Conservation (phyloP, 1,139 yeast species). For the Saccharomyces hybrid region DNA sequence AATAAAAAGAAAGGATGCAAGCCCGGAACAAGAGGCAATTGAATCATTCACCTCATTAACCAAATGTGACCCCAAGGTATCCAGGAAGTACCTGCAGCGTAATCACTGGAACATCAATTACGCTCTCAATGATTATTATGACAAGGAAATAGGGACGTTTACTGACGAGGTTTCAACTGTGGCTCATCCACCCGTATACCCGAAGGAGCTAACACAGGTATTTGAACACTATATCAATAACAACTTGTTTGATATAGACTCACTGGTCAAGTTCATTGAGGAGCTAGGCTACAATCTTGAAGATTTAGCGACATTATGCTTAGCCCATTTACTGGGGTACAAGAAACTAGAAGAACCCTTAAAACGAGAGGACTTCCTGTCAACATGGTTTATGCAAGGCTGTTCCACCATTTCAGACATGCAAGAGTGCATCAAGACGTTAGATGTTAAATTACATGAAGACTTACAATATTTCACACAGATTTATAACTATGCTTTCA, state of each 20-base stretch:
- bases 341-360: slow-evolving; percentile 15
- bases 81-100: slow-evolving; percentile 19
- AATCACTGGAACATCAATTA: slow-evolving; percentile 27
- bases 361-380: slow-evolving; percentile 24
- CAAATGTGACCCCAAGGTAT: slow-evolving; percentile 14
- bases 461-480: slow-evolving; percentile 41
- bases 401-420: slow-evolving; percentile 40
- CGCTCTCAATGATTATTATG: slow-evolving; percentile 30
- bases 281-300: slow-evolving; percentile 70
- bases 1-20: background rate
- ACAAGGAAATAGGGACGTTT: slow-evolving; percentile 22
- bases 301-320: slow-evolving; percentile 57
- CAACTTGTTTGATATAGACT: slow-evolving; percentile 40
- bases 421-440: slow-evolving; percentile 37
- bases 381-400: slow-evolving; percentile 25
- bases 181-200: slow-evolving; percentile 10
- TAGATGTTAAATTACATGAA: slow-evolving; percentile 33
- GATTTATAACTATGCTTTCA: slow-evolving; percentile 66
- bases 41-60: slow-evolving; percentile 20
- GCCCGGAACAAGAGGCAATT: slow-evolving; percentile 7
- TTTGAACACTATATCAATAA: slow-evolving; percentile 27
- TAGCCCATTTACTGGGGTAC: slow-evolving; percentile 57
- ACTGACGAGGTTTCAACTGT: slow-evolving; percentile 3
- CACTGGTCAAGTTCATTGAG: slow-evolving; percentile 57
- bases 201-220: slow-evolving; percentile 15